Conservation (phyloP, 169 alveolate species). For the Eimeria sp. region DNA sequence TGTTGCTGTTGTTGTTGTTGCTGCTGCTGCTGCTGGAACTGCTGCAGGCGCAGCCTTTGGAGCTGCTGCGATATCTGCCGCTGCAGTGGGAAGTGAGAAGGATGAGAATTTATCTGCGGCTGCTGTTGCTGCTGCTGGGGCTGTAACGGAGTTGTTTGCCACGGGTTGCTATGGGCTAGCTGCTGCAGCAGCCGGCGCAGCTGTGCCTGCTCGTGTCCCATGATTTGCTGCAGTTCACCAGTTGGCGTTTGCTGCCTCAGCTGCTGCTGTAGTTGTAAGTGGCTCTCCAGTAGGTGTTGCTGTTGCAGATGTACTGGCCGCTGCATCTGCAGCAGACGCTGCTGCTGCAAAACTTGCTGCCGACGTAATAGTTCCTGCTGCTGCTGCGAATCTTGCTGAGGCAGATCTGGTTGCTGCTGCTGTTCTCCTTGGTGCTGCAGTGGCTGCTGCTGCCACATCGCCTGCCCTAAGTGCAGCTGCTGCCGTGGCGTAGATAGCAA, state of each 20-base stretch:
- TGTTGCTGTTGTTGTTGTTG: background rate
- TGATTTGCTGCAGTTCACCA: constrained; percentile 23
- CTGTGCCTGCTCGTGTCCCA: constrained; percentile 21
- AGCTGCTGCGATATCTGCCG: constrained; percentile 27
- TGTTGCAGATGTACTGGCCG: constrained; percentile 12
- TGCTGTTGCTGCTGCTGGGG: constrained; percentile 7
- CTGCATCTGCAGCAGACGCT: constrained; percentile 15
- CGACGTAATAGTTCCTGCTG: background rate
- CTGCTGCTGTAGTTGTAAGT: background rate
- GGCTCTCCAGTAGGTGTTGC: background rate
- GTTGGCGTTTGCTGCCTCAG: background rate
- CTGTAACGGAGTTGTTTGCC: background rate
- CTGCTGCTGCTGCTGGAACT: background rate
- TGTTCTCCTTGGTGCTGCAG: background rate
- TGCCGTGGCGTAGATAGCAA: background rate
- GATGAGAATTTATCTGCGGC: background rate
- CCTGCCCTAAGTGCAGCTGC: background rate
- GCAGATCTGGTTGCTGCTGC: background rate
- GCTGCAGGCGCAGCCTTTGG: background rate
- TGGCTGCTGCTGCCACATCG: background rate
- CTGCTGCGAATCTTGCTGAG: background rate
- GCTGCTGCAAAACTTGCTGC: constrained; percentile 4
- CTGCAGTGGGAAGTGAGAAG: constrained; percentile 17
- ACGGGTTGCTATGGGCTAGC: background rate
- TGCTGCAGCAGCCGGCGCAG: constrained; percentile 32